Evolutionary conservation across 768 basidiomycete genomes (phyloP).

Genomic region (Rhodotorula graminis): DNA sequence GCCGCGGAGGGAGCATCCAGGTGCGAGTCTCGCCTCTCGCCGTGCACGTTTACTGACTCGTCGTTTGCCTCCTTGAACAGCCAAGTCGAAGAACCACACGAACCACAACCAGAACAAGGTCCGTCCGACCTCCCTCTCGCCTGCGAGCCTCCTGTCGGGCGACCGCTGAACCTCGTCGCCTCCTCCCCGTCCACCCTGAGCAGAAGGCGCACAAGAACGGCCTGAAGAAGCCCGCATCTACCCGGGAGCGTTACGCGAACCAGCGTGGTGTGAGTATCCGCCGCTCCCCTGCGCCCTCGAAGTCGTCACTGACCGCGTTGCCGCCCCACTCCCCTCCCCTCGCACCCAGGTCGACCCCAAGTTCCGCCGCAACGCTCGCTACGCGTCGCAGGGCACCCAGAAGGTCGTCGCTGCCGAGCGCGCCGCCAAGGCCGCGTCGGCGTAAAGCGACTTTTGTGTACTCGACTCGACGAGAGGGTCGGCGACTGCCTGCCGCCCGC

Average conservation of each 20-base stretch:
- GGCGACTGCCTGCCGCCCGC: too few relatives aligned
- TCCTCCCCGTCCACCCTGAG: not conserved
- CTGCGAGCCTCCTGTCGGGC: not conserved
- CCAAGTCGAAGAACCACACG: constrained; percentile 85
- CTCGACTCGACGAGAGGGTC: not conserved
- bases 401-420: constrained; percentile 17
- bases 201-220: constrained; percentile 94
- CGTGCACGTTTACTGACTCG: not conserved
- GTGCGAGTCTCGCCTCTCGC: not conserved
- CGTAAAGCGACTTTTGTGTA: not conserved
- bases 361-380: constrained; percentile 40
- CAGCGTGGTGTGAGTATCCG: constrained; percentile 78
- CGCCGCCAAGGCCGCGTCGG: not conserved
- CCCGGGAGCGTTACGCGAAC: constrained; percentile 62
- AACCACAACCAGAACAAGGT: constrained; percentile 39
- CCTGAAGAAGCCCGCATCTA: constrained; percentile 72
- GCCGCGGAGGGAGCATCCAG: too few relatives aligned
- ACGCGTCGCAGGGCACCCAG: constrained; percentile 36
- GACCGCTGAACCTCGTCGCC: not conserved
- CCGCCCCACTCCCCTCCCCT: not conserved
- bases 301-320: too few relatives aligned
- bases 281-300: too few relatives aligned
- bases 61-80: constrained; percentile 55
- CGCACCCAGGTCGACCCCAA: constrained; percentile 38
- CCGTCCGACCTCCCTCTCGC: not conserved